These are phyloP conservation scores for Botrytis galanthina DNA, from an alignment of 2,329 filamentous ascomycete species.

Conservation along the genomic window DNA sequence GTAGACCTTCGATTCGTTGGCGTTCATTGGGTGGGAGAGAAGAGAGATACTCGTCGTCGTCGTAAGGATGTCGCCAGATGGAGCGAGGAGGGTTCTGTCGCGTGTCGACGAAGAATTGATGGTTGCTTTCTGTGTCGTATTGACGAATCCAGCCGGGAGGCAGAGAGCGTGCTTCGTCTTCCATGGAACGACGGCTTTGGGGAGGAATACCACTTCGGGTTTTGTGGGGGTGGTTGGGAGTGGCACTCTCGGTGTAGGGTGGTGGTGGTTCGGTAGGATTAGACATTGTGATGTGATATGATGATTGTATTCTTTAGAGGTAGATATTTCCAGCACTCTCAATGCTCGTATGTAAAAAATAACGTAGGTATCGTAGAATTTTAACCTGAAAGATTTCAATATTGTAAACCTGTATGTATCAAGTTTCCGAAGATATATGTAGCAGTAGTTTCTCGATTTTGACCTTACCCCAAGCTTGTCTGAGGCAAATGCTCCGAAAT, in stretches of 20 bases:
- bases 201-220: slow-evolving; percentile 53
- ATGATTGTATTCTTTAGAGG: neutral
- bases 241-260: slow-evolving; percentile 38
- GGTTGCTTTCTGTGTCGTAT: slow-evolving; percentile 52
- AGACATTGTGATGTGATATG: slow-evolving; percentile 10
- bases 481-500: neutral
- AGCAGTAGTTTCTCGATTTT: neutral
- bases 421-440: neutral
- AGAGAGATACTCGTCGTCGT: slow-evolving; percentile 53
- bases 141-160: slow-evolving; percentile 56
- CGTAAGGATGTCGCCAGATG: slow-evolving; percentile 62
- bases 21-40: slow-evolving; percentile 50
- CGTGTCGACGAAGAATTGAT: slow-evolving; percentile 65
- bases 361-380: neutral
- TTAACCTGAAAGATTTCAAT: neutral
- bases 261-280: slow-evolving; percentile 37
- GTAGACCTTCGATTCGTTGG: slow-evolving; percentile 44
- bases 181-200: slow-evolving; percentile 55
- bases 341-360: neutral
- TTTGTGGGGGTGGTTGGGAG: slow-evolving; percentile 34
- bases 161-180: slow-evolving; percentile 55
- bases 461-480: neutral
- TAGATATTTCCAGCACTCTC: neutral
- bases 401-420: neutral
- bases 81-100: slow-evolving; percentile 51